phyloP scores from a whole-genome alignment of 768 basidiomycete genomes.

The Tylopilus rubrobrunneus region DNA sequence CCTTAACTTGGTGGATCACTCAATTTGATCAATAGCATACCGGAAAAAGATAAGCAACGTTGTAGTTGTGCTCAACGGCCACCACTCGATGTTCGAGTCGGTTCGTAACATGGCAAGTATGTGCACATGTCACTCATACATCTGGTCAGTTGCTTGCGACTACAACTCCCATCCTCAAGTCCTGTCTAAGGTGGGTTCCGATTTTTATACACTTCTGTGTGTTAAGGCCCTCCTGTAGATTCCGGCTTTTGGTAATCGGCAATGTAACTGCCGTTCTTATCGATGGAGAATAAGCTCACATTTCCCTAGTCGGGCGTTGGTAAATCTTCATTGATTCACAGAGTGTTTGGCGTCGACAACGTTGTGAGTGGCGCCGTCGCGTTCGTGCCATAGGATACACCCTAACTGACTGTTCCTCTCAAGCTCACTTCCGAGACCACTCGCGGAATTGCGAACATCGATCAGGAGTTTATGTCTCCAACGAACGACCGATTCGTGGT shows the following conservation, averaged over 20 bases:
- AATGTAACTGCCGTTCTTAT: conserved; percentile 7
- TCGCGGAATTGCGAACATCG: conserved; percentile 11
- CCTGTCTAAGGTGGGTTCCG: conserved; percentile 9
- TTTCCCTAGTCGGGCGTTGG: conserved; percentile 11
- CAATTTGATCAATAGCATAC: conserved; percentile 2
- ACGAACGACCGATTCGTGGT: conserved; percentile 13
- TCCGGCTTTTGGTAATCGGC: conserved; percentile 14
- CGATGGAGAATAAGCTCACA: no score
- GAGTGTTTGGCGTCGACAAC: conserved; percentile 8
- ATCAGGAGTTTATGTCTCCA: conserved; percentile 11
- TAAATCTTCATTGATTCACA: conserved; percentile 10
- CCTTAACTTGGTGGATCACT: neutral
- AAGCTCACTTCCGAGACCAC: neutral
- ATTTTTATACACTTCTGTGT: neutral
- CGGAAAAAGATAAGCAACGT: conserved; percentile 6
- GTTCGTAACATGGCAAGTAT: neutral
- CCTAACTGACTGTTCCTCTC: neutral
- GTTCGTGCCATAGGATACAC: neutral
- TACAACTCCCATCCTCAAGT: conserved; percentile 5
- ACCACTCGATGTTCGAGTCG: neutral
- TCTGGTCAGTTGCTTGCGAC: conserved; percentile 5
- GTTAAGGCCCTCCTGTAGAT: neutral
- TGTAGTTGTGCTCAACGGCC: conserved; percentile 5
- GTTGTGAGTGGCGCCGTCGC: conserved; percentile 6
- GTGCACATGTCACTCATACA: neutral